Conservation (phyloP, 2,329 filamentous ascomycete genomes). For the Trichoderma brevicompactum region DNA sequence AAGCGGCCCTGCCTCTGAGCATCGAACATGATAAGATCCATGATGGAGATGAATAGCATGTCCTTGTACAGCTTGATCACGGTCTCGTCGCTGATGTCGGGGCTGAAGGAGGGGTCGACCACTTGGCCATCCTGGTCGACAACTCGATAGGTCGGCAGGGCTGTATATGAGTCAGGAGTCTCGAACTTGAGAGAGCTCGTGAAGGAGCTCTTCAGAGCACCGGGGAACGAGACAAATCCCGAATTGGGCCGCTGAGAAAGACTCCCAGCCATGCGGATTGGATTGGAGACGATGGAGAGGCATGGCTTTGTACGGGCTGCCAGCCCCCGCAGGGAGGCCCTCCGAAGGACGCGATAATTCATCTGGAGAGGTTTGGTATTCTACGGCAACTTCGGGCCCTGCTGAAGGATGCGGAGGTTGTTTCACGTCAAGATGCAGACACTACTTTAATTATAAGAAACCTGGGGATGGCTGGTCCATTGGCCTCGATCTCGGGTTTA, state of each 20-base stretch:
- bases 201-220: conserved; percentile 94
- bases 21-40: conserved; percentile 98
- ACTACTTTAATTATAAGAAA: conserved; percentile 12
- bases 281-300: conserved; percentile 7
- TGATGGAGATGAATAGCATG: conserved; percentile 74
- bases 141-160: conserved; percentile 88
- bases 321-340: conserved; percentile 17
- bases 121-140: conserved; percentile 87
- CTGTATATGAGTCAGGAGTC: conserved; percentile 69
- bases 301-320: conserved; percentile 8
- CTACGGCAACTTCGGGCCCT: not conserved
- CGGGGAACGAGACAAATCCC: conserved; percentile 75
- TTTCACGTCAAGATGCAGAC: conserved; percentile 1
- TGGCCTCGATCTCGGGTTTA: conserved; percentile 8
- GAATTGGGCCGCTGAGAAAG: conserved; percentile 62
- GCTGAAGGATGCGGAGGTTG: not conserved
- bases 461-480: not conserved
- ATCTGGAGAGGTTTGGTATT: conserved; percentile 17
- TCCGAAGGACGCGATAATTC: conserved; percentile 18
- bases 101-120: conserved; percentile 72
- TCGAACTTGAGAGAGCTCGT: conserved; percentile 79
- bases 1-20: conserved; percentile 92
- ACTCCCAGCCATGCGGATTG: conserved; percentile 50
- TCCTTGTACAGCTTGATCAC: conserved; percentile 65
- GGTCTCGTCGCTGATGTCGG: conserved; percentile 69